Evolutionary conservation across 139 green algal genomes (phyloP).

Genomic region (Nannochloris sp.): DNA sequence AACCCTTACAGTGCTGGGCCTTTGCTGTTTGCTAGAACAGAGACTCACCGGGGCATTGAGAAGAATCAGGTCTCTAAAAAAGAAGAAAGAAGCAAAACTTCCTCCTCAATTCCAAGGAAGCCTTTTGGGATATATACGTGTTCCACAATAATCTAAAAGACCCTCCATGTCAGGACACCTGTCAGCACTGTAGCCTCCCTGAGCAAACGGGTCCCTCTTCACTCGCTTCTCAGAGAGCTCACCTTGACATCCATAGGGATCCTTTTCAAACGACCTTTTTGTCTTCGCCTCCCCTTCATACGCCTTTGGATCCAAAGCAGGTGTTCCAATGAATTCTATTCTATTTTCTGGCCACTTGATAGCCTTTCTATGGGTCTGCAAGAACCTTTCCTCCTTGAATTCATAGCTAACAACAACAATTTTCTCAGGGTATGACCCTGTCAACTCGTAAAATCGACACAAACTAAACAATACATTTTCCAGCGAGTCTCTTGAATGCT

Average conservation of each 20-base stretch:
- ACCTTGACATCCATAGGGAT: conserved; percentile 64
- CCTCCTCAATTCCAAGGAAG: neutral
- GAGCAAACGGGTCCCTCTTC: conserved; percentile 57
- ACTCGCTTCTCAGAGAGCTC: conserved; percentile 48
- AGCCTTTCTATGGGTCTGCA: conserved; percentile 59
- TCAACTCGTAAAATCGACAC: conserved; percentile 70
- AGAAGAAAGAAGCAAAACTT: neutral
- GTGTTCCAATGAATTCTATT: conserved; percentile 74
- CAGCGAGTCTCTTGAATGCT: conserved; percentile 80
- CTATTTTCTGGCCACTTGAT: conserved; percentile 47
- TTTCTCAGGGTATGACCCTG: conserved; percentile 61
- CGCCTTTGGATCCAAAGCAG: conserved; percentile 34
- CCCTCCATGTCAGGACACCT: conserved; percentile 52
- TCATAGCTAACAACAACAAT: conserved; percentile 83
- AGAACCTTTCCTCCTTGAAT: conserved; percentile 74
- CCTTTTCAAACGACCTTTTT: conserved; percentile 37
- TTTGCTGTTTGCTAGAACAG: too few relatives aligned
- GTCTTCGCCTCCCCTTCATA: conserved; percentile 42
- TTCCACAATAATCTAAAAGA: conserved; percentile 46
- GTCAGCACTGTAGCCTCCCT: conserved; percentile 40
- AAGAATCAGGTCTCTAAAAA: too few relatives aligned
- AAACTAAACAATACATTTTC: conserved; percentile 91
- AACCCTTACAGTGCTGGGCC: too few relatives aligned
- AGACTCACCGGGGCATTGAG: too few relatives aligned
- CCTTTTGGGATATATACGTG: neutral